Base-by-base conservation (phyloP, 441 rosid species). In the Adansonia gregorii region DNA sequence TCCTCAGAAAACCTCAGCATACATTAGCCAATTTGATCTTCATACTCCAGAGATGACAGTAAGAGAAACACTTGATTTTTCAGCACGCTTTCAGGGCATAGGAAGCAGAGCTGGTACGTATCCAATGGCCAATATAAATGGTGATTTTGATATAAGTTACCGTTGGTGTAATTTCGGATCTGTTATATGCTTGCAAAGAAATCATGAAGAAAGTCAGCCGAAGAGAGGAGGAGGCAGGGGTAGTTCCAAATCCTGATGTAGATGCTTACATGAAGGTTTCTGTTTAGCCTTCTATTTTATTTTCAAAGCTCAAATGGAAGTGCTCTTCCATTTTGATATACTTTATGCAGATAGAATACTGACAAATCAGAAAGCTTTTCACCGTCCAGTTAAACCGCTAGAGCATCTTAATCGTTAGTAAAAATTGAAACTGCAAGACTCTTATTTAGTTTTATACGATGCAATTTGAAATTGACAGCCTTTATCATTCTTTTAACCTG, bases 201-300 rank as follows among this genome's bases (percentile, higher is more conserved):
- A 67, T 79, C 4, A 82, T 89, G 69, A 74, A 73, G 78, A 91
- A 86, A 67, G 82, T 90, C 55, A 88, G 79, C 79, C 85, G 83
- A 85, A 80, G 82, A 75, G 96, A 92, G 82, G 89, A 82, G 70
- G 77, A 78, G 2, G 85, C 81, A 41, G 88, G 88, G 15, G 87
- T 89, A 46, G 78, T 81, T 49, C 93, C 93, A 24, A 86, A 88
- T 78, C 89, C 81, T 0, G 87, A 89, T 24, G 67, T 92, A 12
- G 94, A 90, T 75, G 78, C 88, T 49, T 92, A 86, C 80, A 92
- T 92, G 94, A 92, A 92, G 93, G 94, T 91, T 67, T 46, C 15
- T 22, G 52, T 51, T 55, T 56, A 75, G 67, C 54, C 41, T 52
- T 72, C 75, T 58, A 22, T 73, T 19, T 73, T 56, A n/a, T 4